Percentiles rank a stretch among this genome's conserved stretches.
Evolutionary conservation across 192 early-diverging fungal species (phyloP).

Genomic region (Umbelopsis ramanniana): DNA sequence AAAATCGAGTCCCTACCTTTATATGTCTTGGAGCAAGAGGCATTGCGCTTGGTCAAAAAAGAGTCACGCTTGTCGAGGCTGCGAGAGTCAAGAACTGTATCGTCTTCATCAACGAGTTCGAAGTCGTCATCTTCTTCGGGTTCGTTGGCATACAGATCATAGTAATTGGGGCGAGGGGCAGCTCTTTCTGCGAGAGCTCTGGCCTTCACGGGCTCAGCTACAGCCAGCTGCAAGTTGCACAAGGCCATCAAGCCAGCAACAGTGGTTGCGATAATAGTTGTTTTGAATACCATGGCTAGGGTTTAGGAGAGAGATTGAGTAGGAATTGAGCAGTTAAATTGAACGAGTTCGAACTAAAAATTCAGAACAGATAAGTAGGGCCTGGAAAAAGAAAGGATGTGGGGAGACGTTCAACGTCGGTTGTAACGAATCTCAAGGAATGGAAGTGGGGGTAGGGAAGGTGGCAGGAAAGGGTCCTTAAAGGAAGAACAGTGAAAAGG

Average conservation of each 20-base stretch:
- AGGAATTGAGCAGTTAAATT: background rate
- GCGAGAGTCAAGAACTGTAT: background rate
- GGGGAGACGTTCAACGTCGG: constrained; percentile 16
- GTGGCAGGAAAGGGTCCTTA: background rate
- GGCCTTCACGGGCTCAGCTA: constrained; percentile 13
- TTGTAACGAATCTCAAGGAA: constrained; percentile 21
- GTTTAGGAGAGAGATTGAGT: background rate
- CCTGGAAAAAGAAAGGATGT: constrained; percentile 1
- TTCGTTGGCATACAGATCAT: background rate
- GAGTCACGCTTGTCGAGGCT: background rate
- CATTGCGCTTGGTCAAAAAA: constrained; percentile 3
- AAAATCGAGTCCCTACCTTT: background rate
- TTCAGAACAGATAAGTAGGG: background rate
- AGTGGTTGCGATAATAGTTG: background rate
- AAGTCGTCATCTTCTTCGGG: background rate
- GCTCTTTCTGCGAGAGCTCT: constrained; percentile 4
- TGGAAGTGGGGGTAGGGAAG: constrained; percentile 8
- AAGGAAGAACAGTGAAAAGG: background rate
- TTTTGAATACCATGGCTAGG: constrained; percentile 3
- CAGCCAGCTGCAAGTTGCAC: constrained; percentile 10
- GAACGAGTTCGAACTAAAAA: background rate
- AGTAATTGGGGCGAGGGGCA: background rate
- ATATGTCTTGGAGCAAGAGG: constrained; percentile 7
- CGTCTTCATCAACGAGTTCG: constrained; percentile 10
- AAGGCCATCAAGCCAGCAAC: constrained; percentile 13